Percentiles rank a stretch among this genome's conserved stretches.
Conservation (phyloP, 257 asterid species). For the Solanum appendiculatum region DNA sequence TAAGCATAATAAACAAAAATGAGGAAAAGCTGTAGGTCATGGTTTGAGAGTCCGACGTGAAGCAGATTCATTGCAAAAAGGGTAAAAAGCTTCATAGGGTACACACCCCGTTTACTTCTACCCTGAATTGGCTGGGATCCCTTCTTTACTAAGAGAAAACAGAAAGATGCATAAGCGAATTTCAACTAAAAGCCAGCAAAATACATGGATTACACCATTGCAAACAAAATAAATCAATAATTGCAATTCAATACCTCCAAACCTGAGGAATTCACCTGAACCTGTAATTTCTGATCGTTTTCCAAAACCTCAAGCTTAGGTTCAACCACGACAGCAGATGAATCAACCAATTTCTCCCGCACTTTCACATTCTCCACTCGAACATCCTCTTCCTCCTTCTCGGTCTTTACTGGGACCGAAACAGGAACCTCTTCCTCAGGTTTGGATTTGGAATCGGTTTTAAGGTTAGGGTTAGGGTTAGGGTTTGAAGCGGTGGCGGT, state of each 20-base stretch:
- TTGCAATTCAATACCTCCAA: neutral
- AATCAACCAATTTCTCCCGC: neutral
- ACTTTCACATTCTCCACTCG: neutral
- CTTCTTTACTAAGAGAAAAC: neutral
- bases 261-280: conserved; percentile 4
- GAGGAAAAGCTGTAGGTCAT: neutral
- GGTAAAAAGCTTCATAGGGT: neutral
- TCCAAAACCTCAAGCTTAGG: neutral
- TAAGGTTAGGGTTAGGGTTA: conserved; percentile 36
- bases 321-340: neutral
- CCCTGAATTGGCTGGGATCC: neutral
- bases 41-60: neutral
- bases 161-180: neutral
- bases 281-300: conserved; percentile 2
- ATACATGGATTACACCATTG: neutral
- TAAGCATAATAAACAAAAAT: neutral
- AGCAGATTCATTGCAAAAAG: neutral
- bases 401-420: neutral
- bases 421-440: conserved; percentile 12
- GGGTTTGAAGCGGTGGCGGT: neutral
- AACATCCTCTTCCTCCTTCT: conserved; percentile 1
- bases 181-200: neutral
- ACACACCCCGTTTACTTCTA: neutral
- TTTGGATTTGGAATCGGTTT: neutral
- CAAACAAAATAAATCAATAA: neutral